These are phyloP conservation scores for Fusarium sp. DNA, from an alignment of 2,329 filamentous ascomycete species.

Conservation along the genomic window DNA sequence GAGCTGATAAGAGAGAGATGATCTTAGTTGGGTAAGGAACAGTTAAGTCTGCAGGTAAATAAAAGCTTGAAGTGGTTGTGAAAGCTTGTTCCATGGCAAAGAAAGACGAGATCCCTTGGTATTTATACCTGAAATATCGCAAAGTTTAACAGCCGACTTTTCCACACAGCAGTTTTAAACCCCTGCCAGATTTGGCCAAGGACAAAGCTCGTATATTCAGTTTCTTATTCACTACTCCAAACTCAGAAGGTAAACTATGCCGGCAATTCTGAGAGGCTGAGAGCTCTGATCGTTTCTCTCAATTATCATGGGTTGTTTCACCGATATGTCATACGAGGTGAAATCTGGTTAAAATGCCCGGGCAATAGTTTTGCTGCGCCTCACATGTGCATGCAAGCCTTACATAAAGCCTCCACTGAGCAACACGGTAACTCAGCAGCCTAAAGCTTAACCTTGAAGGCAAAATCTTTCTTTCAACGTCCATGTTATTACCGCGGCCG, in stretches of 20 bases:
- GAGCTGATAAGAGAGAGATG: background rate
- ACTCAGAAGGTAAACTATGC: background rate
- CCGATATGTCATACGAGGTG: background rate
- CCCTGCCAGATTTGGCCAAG: background rate
- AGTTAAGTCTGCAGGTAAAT: background rate
- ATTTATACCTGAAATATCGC: background rate
- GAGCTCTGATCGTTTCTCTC: background rate
- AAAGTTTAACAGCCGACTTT: rapidly evolving
- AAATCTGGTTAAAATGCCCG: background rate
- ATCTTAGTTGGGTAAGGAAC: too few species aligned
- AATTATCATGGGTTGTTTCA: background rate
- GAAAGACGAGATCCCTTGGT: background rate
- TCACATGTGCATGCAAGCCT: background rate
- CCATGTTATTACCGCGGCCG: background rate
- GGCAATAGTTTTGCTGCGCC: too few species aligned
- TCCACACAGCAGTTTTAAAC: rapidly evolving
- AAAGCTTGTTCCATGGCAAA: background rate
- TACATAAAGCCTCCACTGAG: rapidly evolving
- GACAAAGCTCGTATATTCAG: background rate
- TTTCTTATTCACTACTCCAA: background rate
- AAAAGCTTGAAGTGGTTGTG: too few species aligned
- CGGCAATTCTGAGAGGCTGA: background rate
- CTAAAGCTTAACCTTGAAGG: background rate
- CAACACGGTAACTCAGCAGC: rapidly evolving
- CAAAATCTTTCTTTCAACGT: rapidly evolving